Evolutionary conservation across 441 rosid species (phyloP).

Genomic region (Macaranga tanarius): DNA sequence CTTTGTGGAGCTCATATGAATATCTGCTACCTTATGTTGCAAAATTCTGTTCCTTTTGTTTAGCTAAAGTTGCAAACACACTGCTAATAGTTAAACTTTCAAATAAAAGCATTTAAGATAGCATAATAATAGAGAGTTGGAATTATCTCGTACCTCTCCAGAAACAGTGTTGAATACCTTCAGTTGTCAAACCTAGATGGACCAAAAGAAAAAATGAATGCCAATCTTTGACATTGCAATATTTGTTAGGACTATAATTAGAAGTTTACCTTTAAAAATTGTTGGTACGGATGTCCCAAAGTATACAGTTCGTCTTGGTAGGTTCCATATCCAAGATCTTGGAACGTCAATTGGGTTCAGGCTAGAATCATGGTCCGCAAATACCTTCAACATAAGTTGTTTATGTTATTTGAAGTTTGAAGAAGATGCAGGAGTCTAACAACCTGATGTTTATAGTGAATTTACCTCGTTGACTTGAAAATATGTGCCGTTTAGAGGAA

Average conservation of each 20-base stretch:
- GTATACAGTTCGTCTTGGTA: conserved; percentile 81
- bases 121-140: neutral
- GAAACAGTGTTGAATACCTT: conserved; percentile 77
- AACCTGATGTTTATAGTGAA: neutral
- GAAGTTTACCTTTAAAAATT: conserved; percentile 73
- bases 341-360: conserved; percentile 77
- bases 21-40: neutral
- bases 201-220: conserved; percentile 12
- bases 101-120: neutral
- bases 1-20: neutral
- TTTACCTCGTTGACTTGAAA: conserved; percentile 93
- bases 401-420: neutral
- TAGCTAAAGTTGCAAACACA: conserved; percentile 13
- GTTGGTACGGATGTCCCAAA: conserved; percentile 89
- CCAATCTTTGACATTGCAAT: conserved; percentile 3
- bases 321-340: conserved; percentile 79
- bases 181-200: conserved; percentile 69
- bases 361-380: conserved; percentile 92
- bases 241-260: neutral
- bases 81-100: conserved; percentile 7
- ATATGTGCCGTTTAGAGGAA: conserved; percentile 94
- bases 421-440: neutral
- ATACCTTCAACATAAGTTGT: conserved; percentile 50
- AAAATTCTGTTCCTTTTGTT: conserved; percentile 4
- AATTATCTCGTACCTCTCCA: conserved; percentile 72